Evolutionary conservation across 2,329 filamentous ascomycete genomes (phyloP), one percentile per base, ranked within the genome.

Genomic region (Exophiala oligosperma): DNA sequence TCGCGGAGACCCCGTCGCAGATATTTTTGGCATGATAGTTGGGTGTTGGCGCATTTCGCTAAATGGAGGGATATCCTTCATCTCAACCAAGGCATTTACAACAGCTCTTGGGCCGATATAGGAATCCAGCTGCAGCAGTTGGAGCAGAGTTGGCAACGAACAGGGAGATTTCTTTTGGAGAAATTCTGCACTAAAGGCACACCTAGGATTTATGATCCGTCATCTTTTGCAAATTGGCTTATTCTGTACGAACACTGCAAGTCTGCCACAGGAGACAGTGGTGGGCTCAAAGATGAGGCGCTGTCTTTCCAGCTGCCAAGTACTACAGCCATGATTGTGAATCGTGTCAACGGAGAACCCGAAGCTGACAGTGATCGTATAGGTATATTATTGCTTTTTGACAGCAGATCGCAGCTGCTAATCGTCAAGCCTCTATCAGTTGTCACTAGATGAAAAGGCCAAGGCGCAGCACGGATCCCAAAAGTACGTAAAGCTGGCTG

Each of bases 381-480:
- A 41, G 6, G 49, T 23, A 52, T 28, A 41, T 52, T 41, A 29
- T 50, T 29, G 12, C 9, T 29, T 35, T 32, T 4, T 50, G 28
- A 21, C 32, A 29, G 17, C 23, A 41, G 21, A 41, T 40, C 28
- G 35, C 24, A 29, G 32, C 28, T 49, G 43, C n/a, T 55, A 21
- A 40, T n/a, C 46, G 14, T 21, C 43, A 46, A 46, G 24, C 14
- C 35, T 24, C 54, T 56, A 38, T 56, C 54, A 51, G n/a, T 37
- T 50, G 54, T 50, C 54, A 56, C 6, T 5, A 32, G 26, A 32
- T 9, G 8, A 14, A 28, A 5, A 29, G 24, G 40, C 37, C 26
- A 43, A 47, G 2, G 43, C 47, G 14, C n/a, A 12, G 50, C 50
- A 24, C 43, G 41, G 52, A 29, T 41, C 8, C 40, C 8, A 17